Conservation (phyloP, 495 filamentous ascomycete species). For the Penicillium maclennaniae region DNA sequence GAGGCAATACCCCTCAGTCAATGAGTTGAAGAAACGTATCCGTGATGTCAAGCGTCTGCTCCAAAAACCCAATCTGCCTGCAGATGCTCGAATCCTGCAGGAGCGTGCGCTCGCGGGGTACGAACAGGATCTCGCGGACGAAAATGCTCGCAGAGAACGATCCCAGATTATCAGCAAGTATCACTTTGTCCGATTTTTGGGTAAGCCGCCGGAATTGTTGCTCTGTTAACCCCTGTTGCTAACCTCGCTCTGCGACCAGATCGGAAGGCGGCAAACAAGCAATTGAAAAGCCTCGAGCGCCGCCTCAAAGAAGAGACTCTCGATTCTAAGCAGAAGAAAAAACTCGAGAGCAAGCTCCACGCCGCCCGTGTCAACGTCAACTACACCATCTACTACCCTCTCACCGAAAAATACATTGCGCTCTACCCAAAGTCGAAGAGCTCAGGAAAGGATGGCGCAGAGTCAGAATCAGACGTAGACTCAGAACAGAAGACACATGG, state of each 20-base stretch:
- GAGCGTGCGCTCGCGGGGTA: constrained; percentile 78
- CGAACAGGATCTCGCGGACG: constrained; percentile 64
- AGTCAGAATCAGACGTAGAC: constrained; percentile 18
- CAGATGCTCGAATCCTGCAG: constrained; percentile 67
- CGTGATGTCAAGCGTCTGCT: constrained; percentile 57
- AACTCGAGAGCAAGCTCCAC: constrained; percentile 57
- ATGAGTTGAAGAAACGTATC: constrained; percentile 50
- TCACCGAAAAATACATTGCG: constrained; percentile 72
- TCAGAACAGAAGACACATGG: constrained; percentile 15
- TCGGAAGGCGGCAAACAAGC: constrained; percentile 74
- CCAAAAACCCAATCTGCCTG: constrained; percentile 59
- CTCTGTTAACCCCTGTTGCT: no score
- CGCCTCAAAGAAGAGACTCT: constrained; percentile 46
- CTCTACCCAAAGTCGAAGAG: constrained; percentile 57
- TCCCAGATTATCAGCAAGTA: constrained; percentile 79
- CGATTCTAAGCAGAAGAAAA: constrained; percentile 45
- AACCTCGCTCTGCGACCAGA: constrained; percentile 49
- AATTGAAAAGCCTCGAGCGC: constrained; percentile 55
- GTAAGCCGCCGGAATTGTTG: constrained; percentile 19
- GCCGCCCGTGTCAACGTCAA: constrained; percentile 74
- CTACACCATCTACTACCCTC: constrained; percentile 81
- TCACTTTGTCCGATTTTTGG: constrained; percentile 93
- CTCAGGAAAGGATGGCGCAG: constrained; percentile 12
- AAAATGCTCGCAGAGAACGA: constrained; percentile 58
- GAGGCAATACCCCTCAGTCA: constrained; percentile 43